phyloP scores from a whole-genome alignment of 73 alveolate species.

The Tetrahymena thermophila region DNA sequence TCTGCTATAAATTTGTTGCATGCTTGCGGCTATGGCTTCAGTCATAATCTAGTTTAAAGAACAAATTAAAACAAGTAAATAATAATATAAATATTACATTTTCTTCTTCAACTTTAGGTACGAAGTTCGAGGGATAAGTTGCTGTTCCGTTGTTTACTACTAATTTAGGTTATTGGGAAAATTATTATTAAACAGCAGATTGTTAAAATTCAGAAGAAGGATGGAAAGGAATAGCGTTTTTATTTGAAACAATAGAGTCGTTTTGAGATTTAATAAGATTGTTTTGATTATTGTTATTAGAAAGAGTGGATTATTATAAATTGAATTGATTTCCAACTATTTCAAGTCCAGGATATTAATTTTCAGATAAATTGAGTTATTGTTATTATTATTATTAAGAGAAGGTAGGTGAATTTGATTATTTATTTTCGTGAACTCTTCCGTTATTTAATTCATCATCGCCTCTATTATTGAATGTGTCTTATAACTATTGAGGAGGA shows the following conservation, averaged over 20 bases:
- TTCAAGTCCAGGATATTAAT: not conserved
- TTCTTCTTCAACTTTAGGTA: not conserved
- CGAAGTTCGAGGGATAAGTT: not conserved
- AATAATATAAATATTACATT: not conserved
- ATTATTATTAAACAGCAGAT: not conserved
- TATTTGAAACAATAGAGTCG: not conserved
- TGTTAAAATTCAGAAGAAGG: not conserved
- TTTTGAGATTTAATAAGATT: not conserved
- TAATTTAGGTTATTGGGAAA: not conserved
- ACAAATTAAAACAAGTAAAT: not conserved
- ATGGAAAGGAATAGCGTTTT: not conserved
- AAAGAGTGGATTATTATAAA: not conserved
- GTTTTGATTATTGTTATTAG: not conserved
- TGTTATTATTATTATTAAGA: not conserved
- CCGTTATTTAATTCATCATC: not conserved
- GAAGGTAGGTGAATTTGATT: not conserved
- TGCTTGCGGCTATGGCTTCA: not conserved
- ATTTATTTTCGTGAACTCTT: not conserved
- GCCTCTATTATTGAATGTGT: not conserved
- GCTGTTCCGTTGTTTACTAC: not conserved
- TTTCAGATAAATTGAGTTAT: not conserved
- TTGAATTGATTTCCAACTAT: not conserved
- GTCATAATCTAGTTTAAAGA: not conserved
- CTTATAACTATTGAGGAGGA: not conserved
- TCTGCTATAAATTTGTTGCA: not conserved